Evolutionary conservation across 2,329 filamentous ascomycete genomes (phyloP).

Genomic region (Arthroderma uncinatum): DNA sequence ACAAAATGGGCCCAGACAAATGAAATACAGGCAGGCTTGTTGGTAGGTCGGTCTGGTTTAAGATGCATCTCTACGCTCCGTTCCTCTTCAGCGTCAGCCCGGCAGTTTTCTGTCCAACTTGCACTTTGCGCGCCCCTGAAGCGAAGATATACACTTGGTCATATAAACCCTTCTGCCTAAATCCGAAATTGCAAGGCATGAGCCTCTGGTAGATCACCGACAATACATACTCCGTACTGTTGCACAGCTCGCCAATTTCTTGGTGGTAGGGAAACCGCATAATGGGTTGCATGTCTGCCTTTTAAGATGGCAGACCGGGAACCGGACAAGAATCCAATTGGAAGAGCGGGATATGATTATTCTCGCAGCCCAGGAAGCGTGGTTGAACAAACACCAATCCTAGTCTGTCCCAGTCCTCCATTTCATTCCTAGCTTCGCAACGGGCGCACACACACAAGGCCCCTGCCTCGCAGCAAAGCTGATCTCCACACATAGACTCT

Average conservation of each 20-base stretch:
- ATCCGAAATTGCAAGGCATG: neutral
- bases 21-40: neutral
- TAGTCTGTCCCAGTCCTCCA: slow-evolving; percentile 1
- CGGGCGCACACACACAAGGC: neutral
- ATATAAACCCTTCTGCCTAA: neutral
- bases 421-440: neutral
- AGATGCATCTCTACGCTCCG: neutral
- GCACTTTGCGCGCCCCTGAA: neutral
- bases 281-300: neutral
- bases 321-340: slow-evolving; percentile 1
- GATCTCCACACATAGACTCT: neutral
- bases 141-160: neutral
- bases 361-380: neutral
- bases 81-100: neutral
- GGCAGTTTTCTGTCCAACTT: neutral
- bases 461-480: neutral
- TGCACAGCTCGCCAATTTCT: neutral
- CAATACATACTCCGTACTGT: neutral
- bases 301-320: neutral
- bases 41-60: neutral
- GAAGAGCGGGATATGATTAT: neutral
- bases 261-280: slow-evolving; percentile 1
- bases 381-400: slow-evolving; percentile 5
- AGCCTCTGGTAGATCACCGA: neutral
- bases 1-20: neutral